These are phyloP conservation scores for Poronia punctata DNA, from an alignment of 495 filamentous ascomycete genomes.

Conservation along the genomic window DNA sequence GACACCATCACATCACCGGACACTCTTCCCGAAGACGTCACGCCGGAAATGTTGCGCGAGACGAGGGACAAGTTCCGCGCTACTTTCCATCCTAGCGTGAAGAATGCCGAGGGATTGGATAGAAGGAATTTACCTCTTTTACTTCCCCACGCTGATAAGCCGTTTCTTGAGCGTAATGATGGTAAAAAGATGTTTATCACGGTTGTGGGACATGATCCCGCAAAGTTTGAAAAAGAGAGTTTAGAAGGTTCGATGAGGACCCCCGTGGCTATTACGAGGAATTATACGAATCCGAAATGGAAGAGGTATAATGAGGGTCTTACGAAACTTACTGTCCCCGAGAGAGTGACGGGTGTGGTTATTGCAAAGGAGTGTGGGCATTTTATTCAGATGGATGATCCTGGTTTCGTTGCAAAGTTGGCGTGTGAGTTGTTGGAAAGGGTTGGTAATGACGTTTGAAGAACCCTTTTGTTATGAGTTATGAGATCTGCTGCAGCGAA, in stretches of 20 bases:
- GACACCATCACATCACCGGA: conserved; percentile 41
- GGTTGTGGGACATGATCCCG: conserved; percentile 56
- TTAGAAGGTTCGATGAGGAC: conserved; percentile 28
- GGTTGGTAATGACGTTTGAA: conserved; percentile 1
- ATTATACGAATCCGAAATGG: conserved; percentile 51
- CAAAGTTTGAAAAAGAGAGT: conserved; percentile 48
- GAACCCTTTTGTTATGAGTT: neutral
- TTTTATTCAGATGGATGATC: conserved; percentile 57
- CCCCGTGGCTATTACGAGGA: conserved; percentile 37
- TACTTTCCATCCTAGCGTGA: conserved; percentile 48
- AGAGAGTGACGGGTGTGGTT: conserved; percentile 38
- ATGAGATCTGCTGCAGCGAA: neutral
- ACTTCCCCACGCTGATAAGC: conserved; percentile 45
- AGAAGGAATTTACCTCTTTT: conserved; percentile 40
- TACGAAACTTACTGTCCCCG: conserved; percentile 34
- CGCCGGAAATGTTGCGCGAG: conserved; percentile 38
- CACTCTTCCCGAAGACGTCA: conserved; percentile 38
- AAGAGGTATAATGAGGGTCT: conserved; percentile 50
- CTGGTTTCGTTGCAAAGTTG: conserved; percentile 47
- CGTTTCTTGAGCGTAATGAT: conserved; percentile 33
- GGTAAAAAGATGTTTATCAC: conserved; percentile 39
- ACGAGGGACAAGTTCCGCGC: conserved; percentile 32
- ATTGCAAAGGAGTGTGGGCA: conserved; percentile 51
- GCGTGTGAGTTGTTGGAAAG: conserved; percentile 30
- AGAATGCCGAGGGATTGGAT: conserved; percentile 51